These are phyloP conservation scores for Vigna angularis DNA, from an alignment of 306 rosid species.

Conservation along the genomic window DNA sequence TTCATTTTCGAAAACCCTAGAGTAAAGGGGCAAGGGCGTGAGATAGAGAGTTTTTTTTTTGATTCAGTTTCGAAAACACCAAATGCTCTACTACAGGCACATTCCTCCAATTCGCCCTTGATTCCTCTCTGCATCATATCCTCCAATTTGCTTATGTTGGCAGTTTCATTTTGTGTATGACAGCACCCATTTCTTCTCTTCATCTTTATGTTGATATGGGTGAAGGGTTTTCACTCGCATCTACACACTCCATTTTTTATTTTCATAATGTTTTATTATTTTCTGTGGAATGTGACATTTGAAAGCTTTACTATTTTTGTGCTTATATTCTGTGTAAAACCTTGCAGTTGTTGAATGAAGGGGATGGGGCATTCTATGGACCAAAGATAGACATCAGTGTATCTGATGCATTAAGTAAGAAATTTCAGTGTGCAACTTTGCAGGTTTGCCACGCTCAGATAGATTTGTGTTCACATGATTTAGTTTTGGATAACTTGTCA, in stretches of 20 bases:
- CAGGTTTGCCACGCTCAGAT: conserved; percentile 62
- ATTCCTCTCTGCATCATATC: neutral
- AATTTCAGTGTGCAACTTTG: conserved; percentile 91
- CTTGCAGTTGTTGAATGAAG: conserved; percentile 84
- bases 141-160: neutral
- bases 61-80: too few relatives aligned
- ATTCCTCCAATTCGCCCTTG: neutral
- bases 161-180: neutral
- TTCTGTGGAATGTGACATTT: conserved; percentile 21
- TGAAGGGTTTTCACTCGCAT: neutral
- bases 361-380: conserved; percentile 96
- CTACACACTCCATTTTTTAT: neutral
- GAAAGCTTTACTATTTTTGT: conserved; percentile 26
- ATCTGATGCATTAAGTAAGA: conserved; percentile 87
- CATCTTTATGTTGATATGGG: neutral
- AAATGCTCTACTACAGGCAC: neutral
- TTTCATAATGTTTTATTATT: conserved; percentile 15
- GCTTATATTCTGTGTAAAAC: conserved; percentile 42
- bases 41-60: too few relatives aligned
- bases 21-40: too few relatives aligned
- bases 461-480: conserved; percentile 23
- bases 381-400: conserved; percentile 95
- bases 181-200: neutral
- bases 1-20: too few relatives aligned
- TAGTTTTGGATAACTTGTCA: conserved; percentile 20